Conservation (phyloP, 306 rosid species). For the Cyamopsis tetragonoloba region DNA sequence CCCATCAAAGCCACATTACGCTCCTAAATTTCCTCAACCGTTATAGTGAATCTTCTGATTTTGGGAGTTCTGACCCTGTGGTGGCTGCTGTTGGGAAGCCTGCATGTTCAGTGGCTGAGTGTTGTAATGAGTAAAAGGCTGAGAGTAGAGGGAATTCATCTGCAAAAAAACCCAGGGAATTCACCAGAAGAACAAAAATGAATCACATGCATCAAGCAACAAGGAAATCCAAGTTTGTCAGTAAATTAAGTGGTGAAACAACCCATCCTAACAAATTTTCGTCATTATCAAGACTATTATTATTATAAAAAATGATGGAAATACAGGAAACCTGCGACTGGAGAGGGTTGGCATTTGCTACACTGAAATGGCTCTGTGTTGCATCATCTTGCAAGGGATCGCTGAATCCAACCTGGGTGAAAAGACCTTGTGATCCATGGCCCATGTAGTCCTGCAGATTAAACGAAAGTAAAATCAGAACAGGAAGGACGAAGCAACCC, state of each 20-base stretch:
- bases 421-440: slow-evolving; percentile 91
- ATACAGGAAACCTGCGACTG: slow-evolving; percentile 82
- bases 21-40: slow-evolving; percentile 60
- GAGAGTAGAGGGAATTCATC: slow-evolving; percentile 95
- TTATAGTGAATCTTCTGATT: slow-evolving; percentile 89
- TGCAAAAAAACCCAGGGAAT: slow-evolving; percentile 30
- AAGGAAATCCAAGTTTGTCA: neutral
- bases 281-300: neutral
- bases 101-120: slow-evolving; percentile 84
- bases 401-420: slow-evolving; percentile 87
- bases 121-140: slow-evolving; percentile 95
- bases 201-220: neutral
- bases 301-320: neutral
- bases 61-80: slow-evolving; percentile 82
- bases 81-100: slow-evolving; percentile 79
- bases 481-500: neutral
- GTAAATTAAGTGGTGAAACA: neutral
- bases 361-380: slow-evolving; percentile 74
- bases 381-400: slow-evolving; percentile 94
- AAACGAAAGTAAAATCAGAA: slow-evolving; percentile 9
- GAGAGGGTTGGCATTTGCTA: slow-evolving; percentile 74
- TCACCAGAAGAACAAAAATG: neutral
- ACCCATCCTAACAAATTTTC: neutral
- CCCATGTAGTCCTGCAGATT: slow-evolving; percentile 79
- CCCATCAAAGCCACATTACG: slow-evolving; percentile 70